Percentiles rank a stretch among this genome's conserved stretches.
These are phyloP conservation scores for Quercus lobata DNA, from an alignment of 331 rosid species.

Conservation along the genomic window DNA sequence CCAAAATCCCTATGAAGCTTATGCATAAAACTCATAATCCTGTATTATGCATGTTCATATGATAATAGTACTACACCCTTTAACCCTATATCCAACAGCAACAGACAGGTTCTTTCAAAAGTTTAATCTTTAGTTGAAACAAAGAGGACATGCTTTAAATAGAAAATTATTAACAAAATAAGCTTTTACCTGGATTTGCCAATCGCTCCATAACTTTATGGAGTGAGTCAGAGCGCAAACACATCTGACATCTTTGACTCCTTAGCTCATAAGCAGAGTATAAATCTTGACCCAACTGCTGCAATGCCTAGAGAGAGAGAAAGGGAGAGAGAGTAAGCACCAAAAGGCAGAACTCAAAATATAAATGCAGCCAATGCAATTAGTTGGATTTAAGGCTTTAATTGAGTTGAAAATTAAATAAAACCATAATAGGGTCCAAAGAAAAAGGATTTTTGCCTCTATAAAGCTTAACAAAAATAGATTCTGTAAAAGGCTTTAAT, in stretches of 20 bases:
- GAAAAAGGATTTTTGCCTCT: not conserved
- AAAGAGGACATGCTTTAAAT: not conserved
- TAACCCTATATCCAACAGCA: not conserved
- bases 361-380: not conserved
- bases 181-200: conserved; percentile 65
- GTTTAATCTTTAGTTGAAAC: not conserved
- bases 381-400: not conserved
- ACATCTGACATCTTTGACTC: conserved; percentile 95
- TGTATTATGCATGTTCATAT: not conserved
- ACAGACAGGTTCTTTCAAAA: not conserved
- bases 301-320: conserved; percentile 70
- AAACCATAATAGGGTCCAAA: not conserved
- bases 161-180: not conserved
- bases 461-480: not conserved
- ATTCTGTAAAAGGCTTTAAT: not conserved
- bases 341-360: conserved; percentile 9
- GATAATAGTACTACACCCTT: too few species aligned
- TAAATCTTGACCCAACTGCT: conserved; percentile 85
- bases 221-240: conserved; percentile 81
- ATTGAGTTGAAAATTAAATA: not conserved
- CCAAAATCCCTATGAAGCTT: not conserved
- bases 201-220: conserved; percentile 98
- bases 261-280: conserved; percentile 57
- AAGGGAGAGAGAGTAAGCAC: conserved; percentile 16
- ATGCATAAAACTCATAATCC: not conserved